A percentile compares a stretch with the other conserved stretches of the same genome.
phyloP scores from a whole-genome alignment of 495 filamentous ascomycete genomes.

The Amniculicola lignicola region DNA sequence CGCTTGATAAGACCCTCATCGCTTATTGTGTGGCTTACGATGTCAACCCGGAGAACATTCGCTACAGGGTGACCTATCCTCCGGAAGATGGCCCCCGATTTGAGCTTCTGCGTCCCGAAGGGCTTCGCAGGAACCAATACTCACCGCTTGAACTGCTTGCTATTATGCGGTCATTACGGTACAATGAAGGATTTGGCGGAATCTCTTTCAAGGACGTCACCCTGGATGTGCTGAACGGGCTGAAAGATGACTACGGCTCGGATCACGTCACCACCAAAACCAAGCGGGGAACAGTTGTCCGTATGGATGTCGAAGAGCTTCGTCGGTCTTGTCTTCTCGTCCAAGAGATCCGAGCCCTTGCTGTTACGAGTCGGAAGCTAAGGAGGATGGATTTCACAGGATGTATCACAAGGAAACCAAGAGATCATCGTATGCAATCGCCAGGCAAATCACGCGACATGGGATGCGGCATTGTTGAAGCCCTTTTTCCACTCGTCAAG shows the following conservation, averaged over 20 bases:
- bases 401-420: slow-evolving; percentile 52
- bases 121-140: slow-evolving; percentile 57
- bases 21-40: slow-evolving; percentile 80
- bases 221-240: slow-evolving; percentile 63
- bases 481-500: slow-evolving; percentile 71
- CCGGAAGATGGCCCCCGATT: slow-evolving; percentile 80
- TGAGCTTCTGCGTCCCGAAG: slow-evolving; percentile 66
- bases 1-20: slow-evolving; percentile 76
- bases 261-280: slow-evolving; percentile 61
- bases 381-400: slow-evolving; percentile 63
- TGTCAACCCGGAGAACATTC: slow-evolving; percentile 40
- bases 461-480: slow-evolving; percentile 76
- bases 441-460: slow-evolving; percentile 55
- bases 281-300: slow-evolving; percentile 55
- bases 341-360: slow-evolving; percentile 70
- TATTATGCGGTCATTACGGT: slow-evolving; percentile 80
- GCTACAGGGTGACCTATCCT: slow-evolving; percentile 65
- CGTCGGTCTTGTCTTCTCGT: slow-evolving; percentile 60
- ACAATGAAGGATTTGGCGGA: slow-evolving; percentile 84
- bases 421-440: slow-evolving; percentile 49
- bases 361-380: slow-evolving; percentile 61
- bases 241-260: slow-evolving; percentile 57
- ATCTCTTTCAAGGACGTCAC: slow-evolving; percentile 78
- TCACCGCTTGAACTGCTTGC: slow-evolving; percentile 73
- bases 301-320: slow-evolving; percentile 58